Conservation (phyloP, 139 green algal species). For the Picochlorum sp. region DNA sequence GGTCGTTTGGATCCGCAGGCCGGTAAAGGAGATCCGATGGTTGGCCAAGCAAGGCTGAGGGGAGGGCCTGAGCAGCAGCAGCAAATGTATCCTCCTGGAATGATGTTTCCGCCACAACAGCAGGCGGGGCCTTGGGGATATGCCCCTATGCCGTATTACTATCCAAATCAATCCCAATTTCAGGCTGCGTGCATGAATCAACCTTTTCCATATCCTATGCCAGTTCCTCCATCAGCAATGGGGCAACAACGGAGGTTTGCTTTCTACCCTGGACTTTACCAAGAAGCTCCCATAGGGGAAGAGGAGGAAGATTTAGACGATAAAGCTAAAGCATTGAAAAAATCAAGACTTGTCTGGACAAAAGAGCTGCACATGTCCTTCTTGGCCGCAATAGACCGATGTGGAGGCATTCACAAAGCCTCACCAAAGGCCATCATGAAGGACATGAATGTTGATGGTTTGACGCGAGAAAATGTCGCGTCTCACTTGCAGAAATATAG, state of each 20-base stretch:
- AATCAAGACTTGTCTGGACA: slow-evolving; percentile 80
- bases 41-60: no score
- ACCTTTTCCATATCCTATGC: no score
- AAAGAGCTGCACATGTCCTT: slow-evolving; percentile 80
- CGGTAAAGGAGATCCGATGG: no score
- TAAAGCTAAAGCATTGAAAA: slow-evolving; percentile 41
- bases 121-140: no score
- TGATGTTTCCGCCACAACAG: no score
- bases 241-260: neutral
- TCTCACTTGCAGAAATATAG: slow-evolving; percentile 91
- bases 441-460: slow-evolving; percentile 82
- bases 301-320: slow-evolving; percentile 11
- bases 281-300: neutral
- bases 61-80: no score
- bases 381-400: slow-evolving; percentile 59
- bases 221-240: neutral
- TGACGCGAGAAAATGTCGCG: slow-evolving; percentile 90
- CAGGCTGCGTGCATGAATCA: no score
- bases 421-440: slow-evolving; percentile 89
- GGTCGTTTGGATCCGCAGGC: no score
- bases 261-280: neutral
- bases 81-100: no score
- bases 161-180: no score
- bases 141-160: no score
- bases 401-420: slow-evolving; percentile 56